These are phyloP conservation scores for Candida dendrica DNA, from an alignment of 805 yeast genomes.

Conservation along the genomic window DNA sequence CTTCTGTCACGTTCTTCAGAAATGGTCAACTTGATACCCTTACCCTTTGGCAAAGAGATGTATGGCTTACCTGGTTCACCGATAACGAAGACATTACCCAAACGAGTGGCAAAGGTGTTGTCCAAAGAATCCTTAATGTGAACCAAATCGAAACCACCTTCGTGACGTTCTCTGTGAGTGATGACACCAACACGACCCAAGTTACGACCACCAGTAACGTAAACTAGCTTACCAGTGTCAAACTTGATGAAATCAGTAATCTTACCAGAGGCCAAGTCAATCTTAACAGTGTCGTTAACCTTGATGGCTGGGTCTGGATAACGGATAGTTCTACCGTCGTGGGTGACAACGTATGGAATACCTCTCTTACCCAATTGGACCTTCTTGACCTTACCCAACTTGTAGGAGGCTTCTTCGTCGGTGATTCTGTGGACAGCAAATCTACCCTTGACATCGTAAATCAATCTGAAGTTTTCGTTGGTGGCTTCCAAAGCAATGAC, in stretches of 20 bases:
- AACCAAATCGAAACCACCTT: conserved; percentile 96
- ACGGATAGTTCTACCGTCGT: conserved; percentile 99
- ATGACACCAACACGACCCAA: conserved; percentile 97
- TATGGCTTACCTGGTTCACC: conserved; percentile 95
- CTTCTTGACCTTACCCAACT: conserved; percentile 96
- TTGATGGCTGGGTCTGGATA: conserved; percentile 97
- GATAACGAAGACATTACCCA: conserved; percentile 74
- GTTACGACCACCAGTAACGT: conserved; percentile 97
- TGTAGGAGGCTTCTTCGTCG: conserved; percentile 97
- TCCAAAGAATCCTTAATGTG: conserved; percentile 94
- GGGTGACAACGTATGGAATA: conserved; percentile 97
- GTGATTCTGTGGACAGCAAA: conserved; percentile 99
- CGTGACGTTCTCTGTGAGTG: conserved; percentile 94
- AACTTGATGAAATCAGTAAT: conserved; percentile 82
- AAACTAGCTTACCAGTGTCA: conserved; percentile 86
- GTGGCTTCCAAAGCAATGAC: conserved; percentile 96
- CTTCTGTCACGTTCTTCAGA: conserved; percentile 98
- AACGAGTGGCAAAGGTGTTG: conserved; percentile 93
- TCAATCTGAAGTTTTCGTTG: conserved; percentile 98
- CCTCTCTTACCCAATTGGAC: conserved; percentile 98
- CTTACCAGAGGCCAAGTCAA: conserved; percentile 95
- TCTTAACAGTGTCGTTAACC: conserved; percentile 96
- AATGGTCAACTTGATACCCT: conserved; percentile 94
- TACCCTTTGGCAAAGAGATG: conserved; percentile 96
- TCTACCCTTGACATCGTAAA: conserved; percentile 98